phyloP scores from a whole-genome alignment of 768 basidiomycete species.

The Agaricus subrufescens region DNA sequence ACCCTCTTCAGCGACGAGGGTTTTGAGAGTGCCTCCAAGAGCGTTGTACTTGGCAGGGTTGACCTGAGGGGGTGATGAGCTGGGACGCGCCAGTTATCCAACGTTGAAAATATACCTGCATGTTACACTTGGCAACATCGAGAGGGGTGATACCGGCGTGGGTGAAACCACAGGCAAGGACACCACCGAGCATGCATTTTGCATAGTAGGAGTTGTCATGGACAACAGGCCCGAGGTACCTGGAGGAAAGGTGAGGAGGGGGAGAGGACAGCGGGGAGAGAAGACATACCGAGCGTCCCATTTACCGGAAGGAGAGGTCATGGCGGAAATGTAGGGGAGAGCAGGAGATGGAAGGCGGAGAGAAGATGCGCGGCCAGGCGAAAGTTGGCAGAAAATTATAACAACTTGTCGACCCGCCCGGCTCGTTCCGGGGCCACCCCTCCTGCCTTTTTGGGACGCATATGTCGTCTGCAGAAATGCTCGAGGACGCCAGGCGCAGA shows the following conservation, averaged over 20 bases:
- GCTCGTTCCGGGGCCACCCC: slow-evolving; percentile 30
- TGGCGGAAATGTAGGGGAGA: slow-evolving; percentile 19
- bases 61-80: slow-evolving; percentile 41
- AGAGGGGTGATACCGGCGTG: slow-evolving; percentile 86
- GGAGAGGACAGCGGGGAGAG: slow-evolving; percentile 1
- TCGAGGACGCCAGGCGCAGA: slow-evolving; percentile 7
- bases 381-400: slow-evolving; percentile 18
- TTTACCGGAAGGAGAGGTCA: slow-evolving; percentile 40
- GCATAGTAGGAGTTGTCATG: slow-evolving; percentile 74
- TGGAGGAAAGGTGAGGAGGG: slow-evolving; percentile 21
- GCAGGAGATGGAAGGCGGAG: slow-evolving; percentile 18
- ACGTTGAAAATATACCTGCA: slow-evolving; percentile 57
- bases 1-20: slow-evolving; percentile 78
- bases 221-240: slow-evolving; percentile 67
- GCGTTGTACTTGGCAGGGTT: slow-evolving; percentile 73
- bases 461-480: neutral
- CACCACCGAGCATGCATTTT: slow-evolving; percentile 87
- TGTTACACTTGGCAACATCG: slow-evolving; percentile 89
- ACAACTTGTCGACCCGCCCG: slow-evolving; percentile 15
- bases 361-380: slow-evolving; percentile 12
- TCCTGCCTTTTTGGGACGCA: slow-evolving; percentile 13
- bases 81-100: neutral
- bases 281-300: slow-evolving; percentile 67
- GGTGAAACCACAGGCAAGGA: slow-evolving; percentile 82
- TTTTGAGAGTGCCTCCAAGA: slow-evolving; percentile 53